A percentile compares a stretch with the other conserved stretches of the same genome.
Evolutionary conservation across 129 eudicot genomes (phyloP).

Genomic region (Erigeron canadensis): DNA sequence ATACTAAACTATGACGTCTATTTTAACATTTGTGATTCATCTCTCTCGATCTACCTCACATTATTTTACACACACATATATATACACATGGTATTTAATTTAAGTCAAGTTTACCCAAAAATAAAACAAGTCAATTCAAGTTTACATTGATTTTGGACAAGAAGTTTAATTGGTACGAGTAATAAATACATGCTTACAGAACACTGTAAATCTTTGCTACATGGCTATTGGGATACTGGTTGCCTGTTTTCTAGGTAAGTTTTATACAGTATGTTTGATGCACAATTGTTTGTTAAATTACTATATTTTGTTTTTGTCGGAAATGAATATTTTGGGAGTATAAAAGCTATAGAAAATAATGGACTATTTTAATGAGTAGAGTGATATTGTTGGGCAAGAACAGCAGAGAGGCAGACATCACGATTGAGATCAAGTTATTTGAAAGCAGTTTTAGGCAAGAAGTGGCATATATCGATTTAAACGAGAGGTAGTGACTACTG

Average conservation of each 20-base stretch:
- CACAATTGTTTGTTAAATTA: no score
- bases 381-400: slow-evolving; percentile 71
- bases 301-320: no score
- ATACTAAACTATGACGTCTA: no score
- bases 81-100: no score
- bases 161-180: slow-evolving; percentile 3
- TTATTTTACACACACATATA: no score
- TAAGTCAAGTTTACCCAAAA: no score
- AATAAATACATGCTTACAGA: background rate
- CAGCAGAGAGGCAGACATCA: slow-evolving; percentile 70
- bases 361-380: slow-evolving; percentile 32
- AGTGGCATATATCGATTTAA: slow-evolving; percentile 58
- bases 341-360: no score
- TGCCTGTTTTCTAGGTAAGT: slow-evolving; percentile 17
- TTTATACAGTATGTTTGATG: background rate
- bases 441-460: slow-evolving; percentile 73
- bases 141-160: background rate
- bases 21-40: no score
- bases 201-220: slow-evolving; percentile 1
- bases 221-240: background rate
- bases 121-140: no score
- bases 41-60: no score
- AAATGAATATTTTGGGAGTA: no score
- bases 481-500: no score
- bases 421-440: slow-evolving; percentile 49